phyloP scores from a whole-genome alignment of 169 alveolate species.

The Toxoplasma gondii region DNA sequence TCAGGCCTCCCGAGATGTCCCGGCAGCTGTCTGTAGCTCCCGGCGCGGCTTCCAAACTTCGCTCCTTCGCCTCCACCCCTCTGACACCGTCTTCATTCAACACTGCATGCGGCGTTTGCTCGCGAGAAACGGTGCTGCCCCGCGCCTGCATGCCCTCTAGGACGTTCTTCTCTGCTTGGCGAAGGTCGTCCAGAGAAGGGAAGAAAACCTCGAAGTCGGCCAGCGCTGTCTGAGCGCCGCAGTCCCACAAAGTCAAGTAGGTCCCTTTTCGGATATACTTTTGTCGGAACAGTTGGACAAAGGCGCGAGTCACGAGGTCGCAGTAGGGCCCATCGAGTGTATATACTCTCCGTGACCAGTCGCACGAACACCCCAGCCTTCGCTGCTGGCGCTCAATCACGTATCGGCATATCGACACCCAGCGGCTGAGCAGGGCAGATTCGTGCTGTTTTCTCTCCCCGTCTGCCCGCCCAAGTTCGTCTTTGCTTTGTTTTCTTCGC shows the following conservation, averaged over 20 bases:
- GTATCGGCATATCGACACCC: neutral
- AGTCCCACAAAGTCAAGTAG: neutral
- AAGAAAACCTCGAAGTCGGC: constrained; percentile 8
- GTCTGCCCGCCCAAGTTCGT: neutral
- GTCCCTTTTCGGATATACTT: neutral
- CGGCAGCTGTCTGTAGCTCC: too few relatives aligned
- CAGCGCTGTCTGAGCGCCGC: neutral
- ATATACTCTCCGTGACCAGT: neutral
- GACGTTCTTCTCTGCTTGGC: neutral
- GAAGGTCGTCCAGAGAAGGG: neutral
- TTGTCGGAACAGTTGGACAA: neutral
- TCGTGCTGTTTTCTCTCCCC: neutral
- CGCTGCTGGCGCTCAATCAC: constrained; percentile 13
- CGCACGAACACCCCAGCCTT: constrained; percentile 17
- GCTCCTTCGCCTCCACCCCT: too few relatives aligned
- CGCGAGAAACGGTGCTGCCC: neutral
- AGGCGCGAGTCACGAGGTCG: neutral
- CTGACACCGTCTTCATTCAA: too few relatives aligned
- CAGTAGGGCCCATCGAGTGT: neutral
- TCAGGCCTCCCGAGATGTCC: too few relatives aligned
- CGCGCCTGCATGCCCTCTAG: neutral
- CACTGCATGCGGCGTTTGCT: too few relatives aligned
- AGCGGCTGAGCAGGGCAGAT: neutral
- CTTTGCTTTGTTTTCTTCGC: neutral
- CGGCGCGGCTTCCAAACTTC: too few relatives aligned